phyloP scores from a whole-genome alignment of 805 yeast genomes.

The Spencermartinsiella europaea region DNA sequence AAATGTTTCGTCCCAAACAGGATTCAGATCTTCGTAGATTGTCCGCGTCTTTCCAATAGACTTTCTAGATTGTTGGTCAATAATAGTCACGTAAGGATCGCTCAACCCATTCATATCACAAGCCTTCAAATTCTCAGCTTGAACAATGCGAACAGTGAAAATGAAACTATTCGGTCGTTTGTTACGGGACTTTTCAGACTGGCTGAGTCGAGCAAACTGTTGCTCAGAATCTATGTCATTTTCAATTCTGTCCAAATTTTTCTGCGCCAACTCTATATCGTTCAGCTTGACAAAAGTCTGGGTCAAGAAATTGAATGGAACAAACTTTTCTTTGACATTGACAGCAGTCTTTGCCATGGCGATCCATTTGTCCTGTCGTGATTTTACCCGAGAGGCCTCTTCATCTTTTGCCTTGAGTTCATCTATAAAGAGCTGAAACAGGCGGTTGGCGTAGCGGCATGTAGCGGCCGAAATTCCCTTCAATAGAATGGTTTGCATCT shows the following conservation, averaged over 20 bases:
- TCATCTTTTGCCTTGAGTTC: constrained; percentile 23
- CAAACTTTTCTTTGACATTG: constrained; percentile 37
- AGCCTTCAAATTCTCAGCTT: constrained; percentile 57
- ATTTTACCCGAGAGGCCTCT: constrained; percentile 6
- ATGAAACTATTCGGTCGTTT: constrained; percentile 40
- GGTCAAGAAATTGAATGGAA: constrained; percentile 53
- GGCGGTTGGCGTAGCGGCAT: constrained; percentile 28
- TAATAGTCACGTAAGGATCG: constrained; percentile 58
- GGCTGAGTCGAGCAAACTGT: constrained; percentile 40
- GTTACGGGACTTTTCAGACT: constrained; percentile 31
- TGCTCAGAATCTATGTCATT: constrained; percentile 53
- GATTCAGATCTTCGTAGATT: constrained; percentile 55
- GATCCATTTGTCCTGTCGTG: constrained; percentile 33
- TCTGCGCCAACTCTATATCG: constrained; percentile 45
- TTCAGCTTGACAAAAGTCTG: constrained; percentile 74
- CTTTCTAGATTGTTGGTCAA: constrained; percentile 48
- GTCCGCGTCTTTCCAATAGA: constrained; percentile 68
- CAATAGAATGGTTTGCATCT: constrained; percentile 53
- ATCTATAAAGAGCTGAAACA: constrained; percentile 24
- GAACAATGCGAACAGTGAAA: constrained; percentile 57
- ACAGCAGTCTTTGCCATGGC: constrained; percentile 34
- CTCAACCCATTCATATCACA: constrained; percentile 42
- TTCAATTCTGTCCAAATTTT: constrained; percentile 46
- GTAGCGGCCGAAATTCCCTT: constrained; percentile 60
- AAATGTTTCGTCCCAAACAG: constrained; percentile 85